These are phyloP conservation scores for Globisporangium radiosum DNA, from an alignment of 352 stramenopile genomes.

Conservation along the genomic window DNA sequence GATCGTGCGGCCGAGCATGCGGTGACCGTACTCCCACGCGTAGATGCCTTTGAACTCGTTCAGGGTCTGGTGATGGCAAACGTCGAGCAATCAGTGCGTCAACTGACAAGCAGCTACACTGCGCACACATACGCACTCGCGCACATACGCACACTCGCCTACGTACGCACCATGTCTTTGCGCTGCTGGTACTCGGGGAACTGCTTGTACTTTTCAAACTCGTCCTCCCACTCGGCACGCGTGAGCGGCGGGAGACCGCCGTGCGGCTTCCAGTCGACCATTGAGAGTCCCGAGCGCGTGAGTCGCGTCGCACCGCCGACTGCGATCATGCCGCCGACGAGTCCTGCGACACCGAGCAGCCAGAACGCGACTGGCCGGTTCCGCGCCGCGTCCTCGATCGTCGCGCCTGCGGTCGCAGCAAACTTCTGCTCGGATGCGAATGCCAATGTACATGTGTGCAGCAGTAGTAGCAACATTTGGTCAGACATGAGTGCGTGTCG, in stretches of 20 bases:
- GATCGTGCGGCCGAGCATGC: conserved; percentile 95
- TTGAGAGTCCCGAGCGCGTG: conserved; percentile 95
- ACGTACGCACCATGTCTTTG: conserved; percentile 65
- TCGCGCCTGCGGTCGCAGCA: conserved; percentile 35
- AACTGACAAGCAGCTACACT: not conserved
- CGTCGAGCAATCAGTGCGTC: conserved; percentile 1
- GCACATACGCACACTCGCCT: too few species aligned
- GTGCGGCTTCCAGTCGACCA: conserved; percentile 97
- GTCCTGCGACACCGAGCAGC: conserved; percentile 91
- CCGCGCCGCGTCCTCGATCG: conserved; percentile 73
- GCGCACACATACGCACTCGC: not conserved
- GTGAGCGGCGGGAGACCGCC: conserved; percentile 90
- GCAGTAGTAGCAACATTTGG: not conserved
- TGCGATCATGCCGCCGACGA: conserved; percentile 97
- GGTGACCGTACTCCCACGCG: conserved; percentile 94
- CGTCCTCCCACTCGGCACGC: conserved; percentile 89
- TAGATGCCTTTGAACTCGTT: conserved; percentile 99
- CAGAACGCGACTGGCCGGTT: conserved; percentile 91
- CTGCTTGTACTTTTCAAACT: conserved; percentile 98
- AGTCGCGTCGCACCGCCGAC: conserved; percentile 96
- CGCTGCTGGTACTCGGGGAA: conserved; percentile 98
- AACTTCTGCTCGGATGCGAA: conserved; percentile 28
- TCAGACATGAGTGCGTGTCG: too few species aligned
- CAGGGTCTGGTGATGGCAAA: conserved; percentile 65
- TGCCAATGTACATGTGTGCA: not conserved